phyloP scores from a whole-genome alignment of 495 filamentous ascomycete species.

The Lasiosphaeria ovina region DNA sequence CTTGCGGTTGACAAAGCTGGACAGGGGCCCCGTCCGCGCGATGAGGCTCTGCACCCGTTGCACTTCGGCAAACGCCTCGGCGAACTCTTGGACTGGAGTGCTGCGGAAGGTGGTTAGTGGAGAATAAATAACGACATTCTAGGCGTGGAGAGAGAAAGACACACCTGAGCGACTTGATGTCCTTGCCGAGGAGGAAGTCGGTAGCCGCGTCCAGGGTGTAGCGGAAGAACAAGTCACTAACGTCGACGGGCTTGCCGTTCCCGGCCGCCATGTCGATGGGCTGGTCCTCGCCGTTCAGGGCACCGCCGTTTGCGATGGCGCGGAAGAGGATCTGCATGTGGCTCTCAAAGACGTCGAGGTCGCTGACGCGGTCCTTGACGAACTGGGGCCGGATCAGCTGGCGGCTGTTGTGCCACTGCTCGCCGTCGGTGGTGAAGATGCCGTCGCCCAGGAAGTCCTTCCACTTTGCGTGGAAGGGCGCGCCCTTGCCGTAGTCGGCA shows the following conservation, averaged over 20 bases:
- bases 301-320: conserved; percentile 57
- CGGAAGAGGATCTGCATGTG: conserved; percentile 65
- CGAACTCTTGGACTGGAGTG: conserved; percentile 53
- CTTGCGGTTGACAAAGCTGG: conserved; percentile 52
- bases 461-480: conserved; percentile 67
- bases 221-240: conserved; percentile 71
- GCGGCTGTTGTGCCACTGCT: conserved; percentile 70
- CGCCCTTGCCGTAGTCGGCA: conserved; percentile 68
- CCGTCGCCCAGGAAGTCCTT: conserved; percentile 71
- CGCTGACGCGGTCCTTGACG: conserved; percentile 72
- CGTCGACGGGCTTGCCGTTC: conserved; percentile 58
- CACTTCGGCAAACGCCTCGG: conserved; percentile 71
- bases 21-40: conserved; percentile 56
- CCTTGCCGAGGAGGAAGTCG: conserved; percentile 80
- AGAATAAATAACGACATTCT: neutral
- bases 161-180: conserved; percentile 64
- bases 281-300: conserved; percentile 42
- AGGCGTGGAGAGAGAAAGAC: conserved; percentile 6
- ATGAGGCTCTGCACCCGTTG: conserved; percentile 65
- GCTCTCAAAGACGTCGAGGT: conserved; percentile 75
- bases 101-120: conserved; percentile 17
- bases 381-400: conserved; percentile 84
- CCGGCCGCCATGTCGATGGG: conserved; percentile 43
- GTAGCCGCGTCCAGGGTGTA: conserved; percentile 82
- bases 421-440: conserved; percentile 78